Evolutionary conservation across 495 filamentous ascomycete genomes (phyloP).

Genomic region (Aspergillus sclerotiicarbonarius): DNA sequence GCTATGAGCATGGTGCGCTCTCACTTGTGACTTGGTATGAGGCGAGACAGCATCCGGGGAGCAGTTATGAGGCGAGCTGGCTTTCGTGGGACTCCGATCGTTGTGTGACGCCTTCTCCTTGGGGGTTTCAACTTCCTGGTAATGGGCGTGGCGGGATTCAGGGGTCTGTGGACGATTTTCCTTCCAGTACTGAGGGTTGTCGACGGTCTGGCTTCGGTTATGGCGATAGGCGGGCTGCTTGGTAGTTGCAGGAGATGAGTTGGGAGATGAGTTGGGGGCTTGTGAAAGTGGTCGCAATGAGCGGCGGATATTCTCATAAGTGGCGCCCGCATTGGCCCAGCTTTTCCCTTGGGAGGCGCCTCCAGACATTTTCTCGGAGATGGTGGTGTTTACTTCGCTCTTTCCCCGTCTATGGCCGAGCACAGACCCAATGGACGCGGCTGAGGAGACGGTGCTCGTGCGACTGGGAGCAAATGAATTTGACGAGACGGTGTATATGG

Average conservation of each 20-base stretch:
- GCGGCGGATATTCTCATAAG: constrained; percentile 70
- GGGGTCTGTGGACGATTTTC: constrained; percentile 35
- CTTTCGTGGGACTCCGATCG: constrained; percentile 32
- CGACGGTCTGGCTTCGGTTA: constrained; percentile 43
- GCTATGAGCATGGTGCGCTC: constrained; percentile 35
- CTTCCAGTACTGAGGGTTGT: constrained; percentile 37
- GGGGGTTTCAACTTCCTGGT: constrained; percentile 35
- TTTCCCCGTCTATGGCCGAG: constrained; percentile 71
- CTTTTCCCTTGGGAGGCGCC: constrained; percentile 17
- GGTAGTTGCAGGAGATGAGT: constrained; percentile 37
- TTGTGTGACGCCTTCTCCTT: constrained; percentile 24
- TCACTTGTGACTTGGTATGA: constrained; percentile 40
- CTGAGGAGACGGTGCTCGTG: constrained; percentile 75
- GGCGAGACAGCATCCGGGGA: constrained; percentile 31
- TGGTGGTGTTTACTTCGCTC: constrained; percentile 61
- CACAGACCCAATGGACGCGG: constrained; percentile 61
- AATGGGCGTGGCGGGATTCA: constrained; percentile 27
- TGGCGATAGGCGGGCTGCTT: constrained; percentile 36
- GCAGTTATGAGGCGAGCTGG: constrained; percentile 31
- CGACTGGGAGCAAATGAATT: constrained; percentile 65
- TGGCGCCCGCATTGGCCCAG: constrained; percentile 49
- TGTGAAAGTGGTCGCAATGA: constrained; percentile 76
- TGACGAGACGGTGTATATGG: constrained; percentile 69
- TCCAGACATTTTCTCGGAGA: constrained; percentile 37
- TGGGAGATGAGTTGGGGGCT: constrained; percentile 59